phyloP scores from a whole-genome alignment of 2,329 filamentous ascomycete genomes.

The Domatiomyces catenatus region DNA sequence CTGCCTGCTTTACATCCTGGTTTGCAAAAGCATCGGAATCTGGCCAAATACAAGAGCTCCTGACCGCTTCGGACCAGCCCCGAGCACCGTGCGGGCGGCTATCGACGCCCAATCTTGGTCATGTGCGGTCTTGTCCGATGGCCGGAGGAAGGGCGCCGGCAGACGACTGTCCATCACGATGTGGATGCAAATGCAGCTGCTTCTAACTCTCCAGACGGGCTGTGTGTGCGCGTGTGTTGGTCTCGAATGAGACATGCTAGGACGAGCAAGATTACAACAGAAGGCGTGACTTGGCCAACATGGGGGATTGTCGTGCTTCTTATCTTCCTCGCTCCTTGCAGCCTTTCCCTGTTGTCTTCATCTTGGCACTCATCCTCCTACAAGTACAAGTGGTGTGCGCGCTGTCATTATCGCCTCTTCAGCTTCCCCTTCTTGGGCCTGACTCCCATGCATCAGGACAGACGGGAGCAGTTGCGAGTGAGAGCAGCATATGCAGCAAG shows the following conservation, averaged over 20 bases:
- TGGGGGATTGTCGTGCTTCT: background rate
- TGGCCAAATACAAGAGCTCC: background rate
- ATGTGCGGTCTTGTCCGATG: background rate
- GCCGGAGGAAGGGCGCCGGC: too few relatives aligned
- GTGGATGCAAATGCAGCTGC: background rate
- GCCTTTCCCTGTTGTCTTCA: background rate
- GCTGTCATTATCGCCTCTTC: background rate
- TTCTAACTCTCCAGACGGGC: background rate
- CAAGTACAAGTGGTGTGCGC: background rate
- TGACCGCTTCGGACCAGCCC: background rate
- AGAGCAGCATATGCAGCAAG: conserved; percentile 51
- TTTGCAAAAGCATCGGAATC: background rate
- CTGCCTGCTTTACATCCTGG: background rate
- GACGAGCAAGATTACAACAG: background rate
- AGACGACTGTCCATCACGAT: background rate
- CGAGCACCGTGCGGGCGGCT: background rate
- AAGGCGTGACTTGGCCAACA: background rate
- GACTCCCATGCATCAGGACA: conserved; percentile 13
- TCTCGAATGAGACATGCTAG: background rate
- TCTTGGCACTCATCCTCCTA: background rate
- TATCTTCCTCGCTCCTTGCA: background rate
- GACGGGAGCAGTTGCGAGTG: conserved; percentile 53
- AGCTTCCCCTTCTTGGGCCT: background rate
- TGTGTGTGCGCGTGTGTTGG: background rate
- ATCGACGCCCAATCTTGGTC: background rate